A percentile compares a stretch with the other conserved stretches of the same genome.
Evolutionary conservation across 208 protist species (phyloP).

Genomic region (Wallacemonas sp.): DNA sequence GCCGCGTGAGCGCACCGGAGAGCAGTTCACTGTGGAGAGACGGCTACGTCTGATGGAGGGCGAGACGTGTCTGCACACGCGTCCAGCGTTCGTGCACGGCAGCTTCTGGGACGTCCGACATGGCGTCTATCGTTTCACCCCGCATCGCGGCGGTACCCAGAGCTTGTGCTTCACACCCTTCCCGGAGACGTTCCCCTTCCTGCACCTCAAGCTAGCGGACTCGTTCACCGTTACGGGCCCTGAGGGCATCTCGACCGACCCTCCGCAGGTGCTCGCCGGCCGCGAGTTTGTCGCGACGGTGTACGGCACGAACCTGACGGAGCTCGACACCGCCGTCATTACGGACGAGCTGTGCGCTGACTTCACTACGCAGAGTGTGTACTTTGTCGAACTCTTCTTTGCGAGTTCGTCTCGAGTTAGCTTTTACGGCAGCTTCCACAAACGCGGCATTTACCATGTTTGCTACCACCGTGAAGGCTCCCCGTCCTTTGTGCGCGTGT

Average conservation of each 20-base stretch:
- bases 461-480: conserved; percentile 75
- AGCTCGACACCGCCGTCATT: conserved; percentile 69
- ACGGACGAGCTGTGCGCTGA: conserved; percentile 69
- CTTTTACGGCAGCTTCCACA: conserved; percentile 64
- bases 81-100: conserved; percentile 48
- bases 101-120: conserved; percentile 54
- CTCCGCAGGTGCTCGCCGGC: conserved; percentile 59
- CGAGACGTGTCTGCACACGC: conserved; percentile 60
- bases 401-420: conserved; percentile 59
- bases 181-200: conserved; percentile 50
- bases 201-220: conserved; percentile 59
- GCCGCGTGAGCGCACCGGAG: conserved; percentile 8
- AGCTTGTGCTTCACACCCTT: conserved; percentile 70
- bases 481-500: conserved; percentile 50
- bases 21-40: conserved; percentile 39
- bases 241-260: conserved; percentile 72
- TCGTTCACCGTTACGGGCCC: conserved; percentile 67
- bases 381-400: conserved; percentile 69
- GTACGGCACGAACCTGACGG: conserved; percentile 76
- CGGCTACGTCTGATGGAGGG: conserved; percentile 69
- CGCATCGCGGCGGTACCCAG: conserved; percentile 58
- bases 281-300: conserved; percentile 76
- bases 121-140: conserved; percentile 50
- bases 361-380: conserved; percentile 56
- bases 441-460: conserved; percentile 70